These are phyloP conservation scores for Ricinus communis DNA, from an alignment of 345 rosid species.

Conservation along the genomic window DNA sequence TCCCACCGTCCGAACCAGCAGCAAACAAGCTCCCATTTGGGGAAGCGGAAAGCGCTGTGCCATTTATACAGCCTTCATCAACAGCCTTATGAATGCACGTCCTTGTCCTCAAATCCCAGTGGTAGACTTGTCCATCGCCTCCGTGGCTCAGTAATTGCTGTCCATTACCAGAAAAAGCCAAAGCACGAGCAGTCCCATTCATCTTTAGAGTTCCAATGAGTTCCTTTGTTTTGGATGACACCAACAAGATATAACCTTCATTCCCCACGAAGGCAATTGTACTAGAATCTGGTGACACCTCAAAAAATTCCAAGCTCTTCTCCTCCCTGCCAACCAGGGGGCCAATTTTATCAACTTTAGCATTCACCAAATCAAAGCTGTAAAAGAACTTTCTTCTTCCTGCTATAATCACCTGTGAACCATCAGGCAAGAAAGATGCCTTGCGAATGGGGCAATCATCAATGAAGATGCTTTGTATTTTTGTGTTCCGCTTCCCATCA, in stretches of 20 bases:
- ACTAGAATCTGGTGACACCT: slow-evolving; percentile 79
- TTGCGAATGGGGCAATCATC: slow-evolving; percentile 81
- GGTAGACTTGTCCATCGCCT: slow-evolving; percentile 87
- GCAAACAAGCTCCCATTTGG: slow-evolving; percentile 63
- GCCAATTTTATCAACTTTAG: slow-evolving; percentile 74
- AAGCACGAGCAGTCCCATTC: slow-evolving; percentile 79
- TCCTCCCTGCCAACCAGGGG: slow-evolving; percentile 95
- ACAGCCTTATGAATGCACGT: slow-evolving; percentile 76
- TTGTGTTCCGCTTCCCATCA: slow-evolving; percentile 90
- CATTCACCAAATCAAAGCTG: slow-evolving; percentile 82
- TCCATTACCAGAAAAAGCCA: slow-evolving; percentile 73
- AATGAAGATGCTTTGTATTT: slow-evolving; percentile 79
- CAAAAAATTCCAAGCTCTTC: slow-evolving; percentile 89
- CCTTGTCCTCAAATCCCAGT: slow-evolving; percentile 88
- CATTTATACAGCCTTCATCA: slow-evolving; percentile 82
- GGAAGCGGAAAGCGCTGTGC: slow-evolving; percentile 69
- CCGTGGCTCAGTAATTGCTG: slow-evolving; percentile 75
- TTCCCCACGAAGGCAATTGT: slow-evolving; percentile 81
- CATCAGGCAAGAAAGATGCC: slow-evolving; percentile 83
- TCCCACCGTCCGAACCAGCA: slow-evolving; percentile 82
- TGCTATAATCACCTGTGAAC: slow-evolving; percentile 82
- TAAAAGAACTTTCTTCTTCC: slow-evolving; percentile 94
- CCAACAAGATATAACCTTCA: slow-evolving; percentile 81
- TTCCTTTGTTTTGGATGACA: slow-evolving; percentile 79
- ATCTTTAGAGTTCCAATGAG: slow-evolving; percentile 82